Conservation (phyloP, 129 eudicot genomes). For the Kitagawia praeruptora region DNA sequence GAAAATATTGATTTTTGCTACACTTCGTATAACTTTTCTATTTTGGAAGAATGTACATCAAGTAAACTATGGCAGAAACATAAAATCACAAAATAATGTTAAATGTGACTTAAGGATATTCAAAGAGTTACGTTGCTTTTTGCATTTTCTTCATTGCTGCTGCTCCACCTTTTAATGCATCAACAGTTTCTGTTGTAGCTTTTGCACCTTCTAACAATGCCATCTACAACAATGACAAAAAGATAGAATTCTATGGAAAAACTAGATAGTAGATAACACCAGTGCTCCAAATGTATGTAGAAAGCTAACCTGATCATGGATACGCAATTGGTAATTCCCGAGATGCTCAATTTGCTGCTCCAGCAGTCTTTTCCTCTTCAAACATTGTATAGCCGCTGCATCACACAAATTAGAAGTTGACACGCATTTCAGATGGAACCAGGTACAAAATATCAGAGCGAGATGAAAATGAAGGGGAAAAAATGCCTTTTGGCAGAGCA, state of each 20-base stretch:
- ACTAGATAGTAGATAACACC: neutral
- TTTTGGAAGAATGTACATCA: neutral
- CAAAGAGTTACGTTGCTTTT: slow-evolving; percentile 37
- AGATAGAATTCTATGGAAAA: neutral
- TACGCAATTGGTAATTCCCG: slow-evolving; percentile 49
- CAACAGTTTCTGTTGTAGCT: slow-evolving; percentile 59
- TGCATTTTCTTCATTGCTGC: slow-evolving; percentile 56
- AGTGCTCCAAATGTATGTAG: neutral
- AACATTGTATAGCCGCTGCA: slow-evolving; percentile 53
- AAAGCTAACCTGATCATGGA: slow-evolving; percentile 46
- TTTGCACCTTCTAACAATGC: slow-evolving; percentile 61
- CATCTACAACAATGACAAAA: slow-evolving; percentile 19
- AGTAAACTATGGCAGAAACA: neutral
- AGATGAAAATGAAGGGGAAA: neutral
- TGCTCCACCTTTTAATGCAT: slow-evolving; percentile 58
- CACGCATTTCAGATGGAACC: neutral
- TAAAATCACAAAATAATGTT: neutral
- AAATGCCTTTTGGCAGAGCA: neutral
- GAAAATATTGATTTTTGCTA: neutral
- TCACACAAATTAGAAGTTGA: neutral
- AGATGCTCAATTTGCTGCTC: slow-evolving; percentile 55
- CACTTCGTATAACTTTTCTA: neutral
- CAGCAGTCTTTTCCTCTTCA: slow-evolving; percentile 43
- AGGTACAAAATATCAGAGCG: neutral
- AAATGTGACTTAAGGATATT: neutral